Base-by-base conservation (phyloP, 805 yeast species). In the Saturnispora galanensis region DNA sequence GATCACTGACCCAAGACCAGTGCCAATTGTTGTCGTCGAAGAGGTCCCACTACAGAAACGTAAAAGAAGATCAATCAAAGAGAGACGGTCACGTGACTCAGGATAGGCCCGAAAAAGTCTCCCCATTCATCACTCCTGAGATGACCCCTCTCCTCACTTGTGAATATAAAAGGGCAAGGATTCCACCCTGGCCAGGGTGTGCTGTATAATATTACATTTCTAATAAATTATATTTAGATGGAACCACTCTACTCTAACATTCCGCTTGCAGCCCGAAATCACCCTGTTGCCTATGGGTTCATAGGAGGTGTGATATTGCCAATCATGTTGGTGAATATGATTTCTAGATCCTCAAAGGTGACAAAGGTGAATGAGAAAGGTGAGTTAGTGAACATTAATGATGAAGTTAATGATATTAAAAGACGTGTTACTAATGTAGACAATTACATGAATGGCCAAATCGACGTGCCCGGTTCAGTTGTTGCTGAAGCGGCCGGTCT, bases 251-350 rank as follows among this genome's bases (percentile, higher is more conserved):
- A 42, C 16, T 15, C 39, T 10, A 46, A 28, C 28, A 50, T 47
- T 41, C 48, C 48, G 21, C 47, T 45, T 18, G 21, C 51, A 32
- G 46, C 45, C 4, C 29, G 45, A 13, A 45, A 49, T 5, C 53
- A 50, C 12, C 49, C 49, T n/a, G 44, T 50, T 16, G 50, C 50
- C 5, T 35, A 46, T 12, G 53, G 51, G 17, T 48, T 50, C 13
- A 34, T 50, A 41, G 53, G 53, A 31, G 53, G 53, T n/a, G 49
- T 50, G 11, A 47, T 48, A 5, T 39, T 48, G 28, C 53, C 53
- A 15, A 41, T 50, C 10, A 30, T 50, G 36, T 13, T 50, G 5
- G 49, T 50, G 7, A 44, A 46, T 35, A 48, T 48, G 38, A 28
- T 48, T 33, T 37, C 48, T 4, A 39, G 38, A 28, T 10, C 39